A percentile compares a stretch with the other conserved stretches of the same genome.
Conservation (phyloP, 2,329 filamentous ascomycete species). For the Monosporascus sp. region DNA sequence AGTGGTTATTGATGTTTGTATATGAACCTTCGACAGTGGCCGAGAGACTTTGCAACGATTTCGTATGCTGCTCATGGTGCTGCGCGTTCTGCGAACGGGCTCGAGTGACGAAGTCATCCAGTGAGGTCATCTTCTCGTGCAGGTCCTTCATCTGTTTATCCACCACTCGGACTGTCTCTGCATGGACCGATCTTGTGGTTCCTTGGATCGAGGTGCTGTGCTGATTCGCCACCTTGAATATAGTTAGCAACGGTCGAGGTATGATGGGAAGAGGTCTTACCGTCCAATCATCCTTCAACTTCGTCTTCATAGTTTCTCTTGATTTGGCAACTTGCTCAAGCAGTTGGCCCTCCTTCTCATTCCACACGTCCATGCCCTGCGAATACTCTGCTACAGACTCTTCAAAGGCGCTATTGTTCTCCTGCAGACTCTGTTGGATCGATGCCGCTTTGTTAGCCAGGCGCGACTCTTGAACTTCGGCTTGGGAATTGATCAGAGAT, state of each 20-base stretch:
- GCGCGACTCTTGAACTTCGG: conserved; percentile 66
- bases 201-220: conserved; percentile 79
- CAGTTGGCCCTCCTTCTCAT: conserved; percentile 60
- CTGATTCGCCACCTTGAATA: conserved; percentile 60
- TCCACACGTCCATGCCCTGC: conserved; percentile 70
- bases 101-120: conserved; percentile 84
- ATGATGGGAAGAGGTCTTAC: conserved; percentile 48
- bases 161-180: conserved; percentile 83
- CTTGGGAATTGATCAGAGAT: conserved; percentile 67
- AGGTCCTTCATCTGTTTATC: conserved; percentile 85
- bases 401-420: conserved; percentile 60
- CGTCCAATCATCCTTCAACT: conserved; percentile 81
- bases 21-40: conserved; percentile 69
- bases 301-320: conserved; percentile 71
- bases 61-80: conserved; percentile 65
- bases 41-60: conserved; percentile 62
- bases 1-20: conserved; percentile 62
- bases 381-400: conserved; percentile 61
- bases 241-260: conserved; percentile 17
- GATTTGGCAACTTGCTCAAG: conserved; percentile 67
- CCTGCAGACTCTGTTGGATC: conserved; percentile 59
- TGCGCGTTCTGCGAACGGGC: conserved; percentile 74
- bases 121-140: conserved; percentile 77
- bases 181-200: conserved; percentile 81
- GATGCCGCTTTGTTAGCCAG: conserved; percentile 57